Evolutionary conservation across 208 protist genomes (phyloP).

Genomic region (Sergeia podlipaevii): DNA sequence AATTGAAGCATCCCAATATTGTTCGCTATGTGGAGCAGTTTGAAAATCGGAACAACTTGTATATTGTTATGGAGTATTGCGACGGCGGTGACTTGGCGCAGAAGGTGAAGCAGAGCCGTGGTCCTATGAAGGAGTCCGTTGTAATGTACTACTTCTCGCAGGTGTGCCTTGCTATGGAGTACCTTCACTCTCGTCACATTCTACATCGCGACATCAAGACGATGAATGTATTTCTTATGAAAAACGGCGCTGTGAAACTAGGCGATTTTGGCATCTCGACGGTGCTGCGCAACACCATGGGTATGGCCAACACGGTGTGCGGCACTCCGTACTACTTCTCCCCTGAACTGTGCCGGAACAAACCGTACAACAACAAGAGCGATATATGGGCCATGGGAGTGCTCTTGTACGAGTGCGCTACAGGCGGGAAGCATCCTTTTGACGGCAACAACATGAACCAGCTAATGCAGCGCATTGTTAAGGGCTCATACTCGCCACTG

Average conservation of each 20-base stretch:
- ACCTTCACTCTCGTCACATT: conserved; percentile 91
- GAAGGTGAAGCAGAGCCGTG: conserved; percentile 62
- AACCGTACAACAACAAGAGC: conserved; percentile 96
- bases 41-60: conserved; percentile 84
- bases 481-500: conserved; percentile 75
- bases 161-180: conserved; percentile 90
- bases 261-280: conserved; percentile 94
- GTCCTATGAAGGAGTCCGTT: conserved; percentile 74
- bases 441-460: conserved; percentile 93
- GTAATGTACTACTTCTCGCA: conserved; percentile 92
- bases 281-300: conserved; percentile 90
- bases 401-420: conserved; percentile 87
- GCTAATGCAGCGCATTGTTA: conserved; percentile 92
- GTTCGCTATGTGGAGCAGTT: conserved; percentile 92
- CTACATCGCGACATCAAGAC: conserved; percentile 94
- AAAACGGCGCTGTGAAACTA: conserved; percentile 88
- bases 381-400: conserved; percentile 95
- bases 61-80: conserved; percentile 94
- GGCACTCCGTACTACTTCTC: conserved; percentile 96
- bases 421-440: conserved; percentile 86
- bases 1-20: conserved; percentile 90
- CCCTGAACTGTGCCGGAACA: conserved; percentile 93
- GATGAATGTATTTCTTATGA: conserved; percentile 93
- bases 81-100: conserved; percentile 80
- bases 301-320: conserved; percentile 91